A percentile compares a stretch with the other conserved stretches of the same genome.
phyloP scores from a whole-genome alignment of 306 rosid species.

The Astragalus membranaceus region DNA sequence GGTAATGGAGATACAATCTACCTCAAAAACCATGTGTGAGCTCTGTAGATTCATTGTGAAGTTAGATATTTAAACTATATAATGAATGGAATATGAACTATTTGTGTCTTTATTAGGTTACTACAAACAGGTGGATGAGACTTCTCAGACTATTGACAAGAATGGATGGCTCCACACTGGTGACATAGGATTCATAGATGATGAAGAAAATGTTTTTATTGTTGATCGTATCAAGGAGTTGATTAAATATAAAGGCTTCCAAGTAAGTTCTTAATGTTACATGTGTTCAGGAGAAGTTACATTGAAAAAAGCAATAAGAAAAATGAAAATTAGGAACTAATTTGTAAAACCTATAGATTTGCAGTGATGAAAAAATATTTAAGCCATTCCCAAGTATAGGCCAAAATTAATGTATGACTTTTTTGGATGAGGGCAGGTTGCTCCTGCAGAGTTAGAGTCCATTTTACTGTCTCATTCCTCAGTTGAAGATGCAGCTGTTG shows the following conservation, averaged over 20 bases:
- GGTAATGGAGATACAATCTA: conserved; percentile 33
- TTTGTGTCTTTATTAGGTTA: conserved; percentile 44
- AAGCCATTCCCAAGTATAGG: too few relatives aligned
- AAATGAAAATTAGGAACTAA: too few relatives aligned
- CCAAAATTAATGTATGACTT: not conserved
- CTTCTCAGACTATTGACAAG: conserved; percentile 62
- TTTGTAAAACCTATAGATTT: too few relatives aligned
- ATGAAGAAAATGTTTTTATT: conserved; percentile 67
- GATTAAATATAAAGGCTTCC: conserved; percentile 47
- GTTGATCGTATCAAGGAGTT: conserved; percentile 48
- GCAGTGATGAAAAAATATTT: too few relatives aligned
- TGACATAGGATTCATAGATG: conserved; percentile 77
- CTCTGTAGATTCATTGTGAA: too few relatives aligned
- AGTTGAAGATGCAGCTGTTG: conserved; percentile 88
- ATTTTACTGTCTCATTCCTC: conserved; percentile 74
- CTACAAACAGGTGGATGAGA: conserved; percentile 72
- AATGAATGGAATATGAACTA: not conserved
- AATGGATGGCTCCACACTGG: conserved; percentile 93
- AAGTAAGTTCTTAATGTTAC: conserved; percentile 26
- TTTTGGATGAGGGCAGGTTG: conserved; percentile 50
- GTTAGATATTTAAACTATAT: not conserved
- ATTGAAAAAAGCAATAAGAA: too few relatives aligned
- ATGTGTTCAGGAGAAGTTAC: not conserved
- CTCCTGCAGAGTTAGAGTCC: conserved; percentile 95
- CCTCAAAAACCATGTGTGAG: not conserved